Percentiles rank a stretch among this genome's conserved stretches.
phyloP scores from a whole-genome alignment of 805 yeast species.

The Kluyveromyces lactis region DNA sequence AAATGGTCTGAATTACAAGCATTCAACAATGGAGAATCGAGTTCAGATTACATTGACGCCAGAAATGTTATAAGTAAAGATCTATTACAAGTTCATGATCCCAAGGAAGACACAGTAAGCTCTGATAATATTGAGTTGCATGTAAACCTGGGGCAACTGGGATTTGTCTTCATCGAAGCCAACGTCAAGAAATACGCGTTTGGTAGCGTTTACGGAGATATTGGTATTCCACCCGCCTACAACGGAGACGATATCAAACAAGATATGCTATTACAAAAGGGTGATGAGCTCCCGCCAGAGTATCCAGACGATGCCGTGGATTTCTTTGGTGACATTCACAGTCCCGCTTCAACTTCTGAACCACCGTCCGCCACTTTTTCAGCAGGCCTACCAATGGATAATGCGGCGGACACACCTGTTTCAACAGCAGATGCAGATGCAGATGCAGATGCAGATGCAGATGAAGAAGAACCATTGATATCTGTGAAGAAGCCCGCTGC shows the following conservation, averaged over 20 bases:
- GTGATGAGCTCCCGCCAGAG: slow-evolving; percentile 64
- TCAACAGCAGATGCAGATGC: no score
- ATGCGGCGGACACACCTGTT: neutral
- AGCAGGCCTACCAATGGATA: neutral
- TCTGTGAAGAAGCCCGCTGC: no score
- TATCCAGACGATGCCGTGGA: slow-evolving; percentile 58
- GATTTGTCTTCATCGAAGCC: slow-evolving; percentile 74
- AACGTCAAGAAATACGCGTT: slow-evolving; percentile 83
- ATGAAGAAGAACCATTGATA: slow-evolving; percentile 8
- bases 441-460: slow-evolving; percentile 6
- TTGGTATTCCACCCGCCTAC: slow-evolving; percentile 39
- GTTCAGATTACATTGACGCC: slow-evolving; percentile 3
- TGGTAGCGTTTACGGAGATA: slow-evolving; percentile 37
- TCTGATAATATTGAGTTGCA: slow-evolving; percentile 36
- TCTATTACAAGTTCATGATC: slow-evolving; percentile 18
- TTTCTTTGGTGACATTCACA: slow-evolving; percentile 38
- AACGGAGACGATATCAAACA: slow-evolving; percentile 32
- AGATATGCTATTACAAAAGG: slow-evolving; percentile 58
- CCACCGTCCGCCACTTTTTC: neutral
- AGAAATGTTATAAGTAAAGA: slow-evolving; percentile 8
- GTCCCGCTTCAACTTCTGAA: neutral
- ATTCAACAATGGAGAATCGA: slow-evolving; percentile 12
- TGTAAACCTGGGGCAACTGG: slow-evolving; percentile 69
- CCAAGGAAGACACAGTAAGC: slow-evolving; percentile 13
- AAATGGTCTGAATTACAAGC: slow-evolving; percentile 18